These are phyloP conservation scores for Pyrenochaeta sp. DNA, from an alignment of 2,329 filamentous ascomycete genomes.

Conservation along the genomic window DNA sequence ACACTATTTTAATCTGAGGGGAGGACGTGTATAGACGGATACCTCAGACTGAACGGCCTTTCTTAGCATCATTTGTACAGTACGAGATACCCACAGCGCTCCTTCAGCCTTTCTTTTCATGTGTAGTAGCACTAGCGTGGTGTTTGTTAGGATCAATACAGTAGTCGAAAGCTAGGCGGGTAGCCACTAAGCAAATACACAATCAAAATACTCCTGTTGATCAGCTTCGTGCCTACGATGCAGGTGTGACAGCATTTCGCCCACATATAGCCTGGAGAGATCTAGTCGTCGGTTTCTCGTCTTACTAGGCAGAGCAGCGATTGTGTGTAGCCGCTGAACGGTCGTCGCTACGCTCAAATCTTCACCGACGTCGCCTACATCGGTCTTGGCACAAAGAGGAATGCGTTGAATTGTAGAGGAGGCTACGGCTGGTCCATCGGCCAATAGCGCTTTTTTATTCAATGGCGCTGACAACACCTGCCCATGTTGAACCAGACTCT, in stretches of 20 bases:
- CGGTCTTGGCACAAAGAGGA: background rate
- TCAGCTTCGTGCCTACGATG: background rate
- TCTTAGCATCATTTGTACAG: slow-evolving; percentile 7
- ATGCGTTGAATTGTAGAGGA: slow-evolving; percentile 3
- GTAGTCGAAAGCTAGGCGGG: background rate
- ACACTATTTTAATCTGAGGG: background rate
- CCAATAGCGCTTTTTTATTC: slow-evolving; percentile 8
- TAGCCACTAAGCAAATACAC: background rate
- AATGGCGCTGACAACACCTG: slow-evolving; percentile 13
- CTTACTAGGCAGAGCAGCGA: too few relatives aligned
- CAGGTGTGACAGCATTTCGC: background rate
- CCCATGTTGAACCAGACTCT: slow-evolving; percentile 11
- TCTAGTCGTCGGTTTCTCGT: too few relatives aligned
- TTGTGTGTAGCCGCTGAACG: background rate
- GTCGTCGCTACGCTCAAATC: background rate
- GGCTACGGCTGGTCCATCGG: background rate
- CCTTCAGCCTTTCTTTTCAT: slow-evolving; percentile 3
- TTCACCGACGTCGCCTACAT: background rate
- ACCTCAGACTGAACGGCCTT: background rate
- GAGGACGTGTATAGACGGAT: background rate
- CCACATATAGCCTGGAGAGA: too few relatives aligned
- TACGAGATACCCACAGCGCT: slow-evolving; percentile 19
- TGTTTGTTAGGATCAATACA: background rate
- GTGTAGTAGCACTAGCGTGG: background rate
- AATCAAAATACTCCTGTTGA: background rate